Evolutionary conservation across 78 protist genomes (phyloP).

Genomic region (Dictyostelium discoideum): DNA sequence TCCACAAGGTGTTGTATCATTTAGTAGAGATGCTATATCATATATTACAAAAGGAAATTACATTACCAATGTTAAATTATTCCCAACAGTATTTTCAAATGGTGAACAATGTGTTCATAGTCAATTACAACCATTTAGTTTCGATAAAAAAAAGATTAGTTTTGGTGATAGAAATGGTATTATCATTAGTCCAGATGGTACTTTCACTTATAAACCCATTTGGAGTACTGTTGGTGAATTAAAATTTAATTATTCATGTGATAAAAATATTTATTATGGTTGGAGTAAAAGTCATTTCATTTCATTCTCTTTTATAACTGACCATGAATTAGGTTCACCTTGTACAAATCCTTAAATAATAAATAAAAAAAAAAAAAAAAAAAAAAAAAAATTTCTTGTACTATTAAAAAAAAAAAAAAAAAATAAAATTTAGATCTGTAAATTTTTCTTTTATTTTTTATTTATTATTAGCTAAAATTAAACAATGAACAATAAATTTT

Average conservation of each 20-base stretch:
- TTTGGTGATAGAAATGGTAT: constrained; percentile 16
- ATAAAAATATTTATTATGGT: background rate
- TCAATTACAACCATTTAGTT: background rate
- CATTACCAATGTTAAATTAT: constrained; percentile 6
- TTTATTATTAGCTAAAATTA: too few relatives aligned
- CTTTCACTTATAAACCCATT: background rate
- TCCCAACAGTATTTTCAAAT: background rate
- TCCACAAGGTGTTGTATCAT: background rate
- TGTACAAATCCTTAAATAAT: background rate
- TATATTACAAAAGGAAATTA: background rate
- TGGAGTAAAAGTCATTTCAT: constrained; percentile 1
- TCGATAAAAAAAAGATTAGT: background rate
- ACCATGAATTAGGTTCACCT: background rate
- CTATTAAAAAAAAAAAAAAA: background rate
- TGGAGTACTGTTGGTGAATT: constrained; percentile 22
- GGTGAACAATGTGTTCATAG: background rate
- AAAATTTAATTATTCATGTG: background rate
- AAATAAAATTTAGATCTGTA: too few relatives aligned
- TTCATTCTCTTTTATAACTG: background rate
- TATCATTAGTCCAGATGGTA: background rate
- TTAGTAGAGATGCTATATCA: background rate
- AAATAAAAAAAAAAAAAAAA: too few relatives aligned
- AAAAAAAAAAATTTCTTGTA: too few relatives aligned
- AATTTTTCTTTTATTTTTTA: too few relatives aligned
- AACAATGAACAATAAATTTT: too few relatives aligned